A percentile compares a stretch with the other conserved stretches of the same genome.
phyloP scores from a whole-genome alignment of 768 basidiomycete species.

The Russula compacta region DNA sequence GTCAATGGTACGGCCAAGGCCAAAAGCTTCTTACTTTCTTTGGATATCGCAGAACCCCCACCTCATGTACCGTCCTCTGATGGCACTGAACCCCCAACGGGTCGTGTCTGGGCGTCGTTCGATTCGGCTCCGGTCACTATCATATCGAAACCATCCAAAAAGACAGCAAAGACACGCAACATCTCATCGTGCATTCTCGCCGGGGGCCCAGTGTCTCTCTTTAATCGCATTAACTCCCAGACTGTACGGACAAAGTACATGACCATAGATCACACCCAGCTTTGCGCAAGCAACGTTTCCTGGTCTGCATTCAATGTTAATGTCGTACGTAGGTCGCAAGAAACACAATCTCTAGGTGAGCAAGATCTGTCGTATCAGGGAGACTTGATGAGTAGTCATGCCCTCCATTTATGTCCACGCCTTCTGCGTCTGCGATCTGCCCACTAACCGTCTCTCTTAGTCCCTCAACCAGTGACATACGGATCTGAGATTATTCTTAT shows the following conservation, averaged over 20 bases:
- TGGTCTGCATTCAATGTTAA: conserved; percentile 96
- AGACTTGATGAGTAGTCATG: conserved; percentile 1
- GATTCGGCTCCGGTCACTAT: conserved; percentile 88
- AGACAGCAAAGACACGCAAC: conserved; percentile 91
- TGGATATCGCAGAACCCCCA: conserved; percentile 76
- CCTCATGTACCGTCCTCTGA: conserved; percentile 36
- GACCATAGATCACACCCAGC: conserved; percentile 76
- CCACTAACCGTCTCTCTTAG: conserved; percentile 21
- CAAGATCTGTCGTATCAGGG: conserved; percentile 36
- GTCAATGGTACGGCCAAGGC: conserved; percentile 83
- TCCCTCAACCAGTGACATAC: conserved; percentile 82
- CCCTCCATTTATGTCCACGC: conserved; percentile 7
- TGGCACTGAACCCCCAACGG: conserved; percentile 31
- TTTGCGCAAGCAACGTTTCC: conserved; percentile 82
- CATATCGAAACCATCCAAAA: conserved; percentile 96
- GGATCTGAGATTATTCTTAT: conserved; percentile 82
- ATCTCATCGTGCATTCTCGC: conserved; percentile 85
- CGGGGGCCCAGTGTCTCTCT: conserved; percentile 83
- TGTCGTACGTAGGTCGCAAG: conserved; percentile 67
- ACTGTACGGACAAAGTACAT: conserved; percentile 97
- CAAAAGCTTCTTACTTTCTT: conserved; percentile 80
- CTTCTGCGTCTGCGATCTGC: background rate
- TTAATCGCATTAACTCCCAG: conserved; percentile 95
- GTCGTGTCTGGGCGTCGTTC: conserved; percentile 84
- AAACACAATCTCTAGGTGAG: conserved; percentile 56